Conservation (phyloP, 2,329 filamentous ascomycete genomes). For the Fusarium sp. region DNA sequence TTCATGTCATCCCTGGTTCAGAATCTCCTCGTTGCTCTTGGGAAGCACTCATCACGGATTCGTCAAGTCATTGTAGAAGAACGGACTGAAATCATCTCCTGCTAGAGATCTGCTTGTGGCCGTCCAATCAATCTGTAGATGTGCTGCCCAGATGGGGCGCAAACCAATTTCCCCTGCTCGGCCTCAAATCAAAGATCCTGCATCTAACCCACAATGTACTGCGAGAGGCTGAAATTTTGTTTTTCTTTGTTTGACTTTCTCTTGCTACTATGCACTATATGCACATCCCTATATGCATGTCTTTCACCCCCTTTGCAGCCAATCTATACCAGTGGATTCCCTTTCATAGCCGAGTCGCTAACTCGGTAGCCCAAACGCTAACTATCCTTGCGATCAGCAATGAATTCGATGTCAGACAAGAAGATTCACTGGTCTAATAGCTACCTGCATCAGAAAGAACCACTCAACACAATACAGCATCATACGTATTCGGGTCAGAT, state of each 20-base stretch:
- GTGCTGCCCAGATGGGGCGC: conserved; percentile 1
- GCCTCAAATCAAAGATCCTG: conserved; percentile 23
- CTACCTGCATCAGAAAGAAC: conserved; percentile 4
- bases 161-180: conserved; percentile 6
- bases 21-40: background rate
- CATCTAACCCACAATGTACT: conserved; percentile 6
- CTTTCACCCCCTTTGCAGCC: background rate
- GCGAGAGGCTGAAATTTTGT: conserved; percentile 31
- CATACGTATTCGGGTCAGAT: background rate
- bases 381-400: conserved; percentile 25
- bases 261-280: background rate
- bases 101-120: background rate
- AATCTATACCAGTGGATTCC: background rate
- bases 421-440: conserved; percentile 16
- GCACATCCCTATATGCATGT: conserved; percentile 1
- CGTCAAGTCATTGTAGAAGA: conserved; percentile 4
- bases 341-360: conserved; percentile 12
- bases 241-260: conserved; percentile 10
- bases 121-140: conserved; percentile 2
- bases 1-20: background rate
- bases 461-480: background rate
- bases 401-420: conserved; percentile 27
- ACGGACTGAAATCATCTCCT: background rate
- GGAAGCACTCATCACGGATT: conserved; percentile 21
- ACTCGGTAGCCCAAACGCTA: conserved; percentile 11